Base-by-base conservation (phyloP, 441 rosid species). In the Adansonia madagascariensis region DNA sequence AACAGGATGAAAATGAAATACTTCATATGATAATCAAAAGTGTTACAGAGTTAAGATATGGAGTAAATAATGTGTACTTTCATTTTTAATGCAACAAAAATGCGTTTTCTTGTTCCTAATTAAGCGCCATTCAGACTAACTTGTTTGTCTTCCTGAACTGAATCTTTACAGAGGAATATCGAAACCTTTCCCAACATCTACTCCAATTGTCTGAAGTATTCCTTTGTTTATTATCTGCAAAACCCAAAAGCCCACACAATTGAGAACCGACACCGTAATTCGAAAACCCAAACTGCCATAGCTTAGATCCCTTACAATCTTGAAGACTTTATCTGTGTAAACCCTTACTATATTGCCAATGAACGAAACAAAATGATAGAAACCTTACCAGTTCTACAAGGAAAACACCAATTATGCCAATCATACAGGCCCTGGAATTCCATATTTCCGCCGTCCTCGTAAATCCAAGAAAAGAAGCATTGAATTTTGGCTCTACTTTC, bases 381-480 rank as follows among this genome's bases (percentile, higher is more conserved):
- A 6, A 18, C 53, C 91, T 79, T 73, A 95, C 97, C 84, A 91
- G 81, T 80, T 95, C 98, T 15, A 88, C 87, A 46, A 93, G 81
- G 88, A 91, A 91, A 35, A 72, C 67, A 18, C 93, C 96, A 6
- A 92, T 79, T 75, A 93, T 87, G 59, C 96, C 97, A 81, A 91
- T 89, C 97, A 95, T 93, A 74, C 98, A 91, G 77, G 95, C 97
- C 84, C 93, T 89, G n/a, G 92, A 90, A 80, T 95, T 95, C 98
- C 94, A 93, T 81, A 81, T 80, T 81, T 94, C 95, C 15, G 95
- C 97, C 10, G 91, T 88, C 77, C 67, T 86, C 1, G 95, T 94
- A 72, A 94, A 94, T 46, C 95, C 97, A 11, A 88, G 84, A 84
- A 91, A 89, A 0, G 94, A 92, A 44, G 89, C 80, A 78, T 82